phyloP scores from a whole-genome alignment of 495 filamentous ascomycete species.

The Parmelia sp. region DNA sequence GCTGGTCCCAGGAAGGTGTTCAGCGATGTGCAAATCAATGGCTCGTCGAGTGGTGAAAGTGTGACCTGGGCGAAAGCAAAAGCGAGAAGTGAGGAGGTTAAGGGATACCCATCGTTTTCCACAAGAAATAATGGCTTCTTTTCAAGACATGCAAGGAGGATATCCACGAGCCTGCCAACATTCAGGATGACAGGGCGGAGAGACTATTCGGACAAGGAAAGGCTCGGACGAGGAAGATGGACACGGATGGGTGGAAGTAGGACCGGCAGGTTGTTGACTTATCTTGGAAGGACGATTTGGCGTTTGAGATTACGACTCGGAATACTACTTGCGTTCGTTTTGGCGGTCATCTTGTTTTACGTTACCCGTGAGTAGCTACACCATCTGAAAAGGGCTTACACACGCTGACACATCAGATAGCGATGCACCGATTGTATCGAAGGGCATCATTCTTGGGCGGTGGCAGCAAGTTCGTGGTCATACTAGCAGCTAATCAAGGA shows the following conservation, averaged over 20 bases:
- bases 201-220: constrained; percentile 71
- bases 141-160: constrained; percentile 63
- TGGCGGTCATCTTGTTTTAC: constrained; percentile 60
- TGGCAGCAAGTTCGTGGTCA: constrained; percentile 86
- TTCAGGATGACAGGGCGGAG: constrained; percentile 43
- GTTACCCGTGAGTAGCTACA: constrained; percentile 52
- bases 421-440: constrained; percentile 45
- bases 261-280: constrained; percentile 30
- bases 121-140: constrained; percentile 78
- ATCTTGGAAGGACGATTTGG: constrained; percentile 40
- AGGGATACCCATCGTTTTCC: constrained; percentile 74
- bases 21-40: constrained; percentile 27
- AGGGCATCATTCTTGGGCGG: constrained; percentile 60
- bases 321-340: constrained; percentile 52
- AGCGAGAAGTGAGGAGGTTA: constrained; percentile 68
- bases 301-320: constrained; percentile 55
- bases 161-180: constrained; percentile 68
- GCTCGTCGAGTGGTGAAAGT: constrained; percentile 39
- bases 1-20: constrained; percentile 55
- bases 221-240: constrained; percentile 50
- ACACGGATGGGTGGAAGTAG: constrained; percentile 29
- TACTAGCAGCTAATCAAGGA: constrained; percentile 87
- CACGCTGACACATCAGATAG: constrained; percentile 26
- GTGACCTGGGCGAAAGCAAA: constrained; percentile 77
- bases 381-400: no score